Evolutionary conservation across 129 eudicot genomes (phyloP).

Genomic region (Silybum marianum): DNA sequence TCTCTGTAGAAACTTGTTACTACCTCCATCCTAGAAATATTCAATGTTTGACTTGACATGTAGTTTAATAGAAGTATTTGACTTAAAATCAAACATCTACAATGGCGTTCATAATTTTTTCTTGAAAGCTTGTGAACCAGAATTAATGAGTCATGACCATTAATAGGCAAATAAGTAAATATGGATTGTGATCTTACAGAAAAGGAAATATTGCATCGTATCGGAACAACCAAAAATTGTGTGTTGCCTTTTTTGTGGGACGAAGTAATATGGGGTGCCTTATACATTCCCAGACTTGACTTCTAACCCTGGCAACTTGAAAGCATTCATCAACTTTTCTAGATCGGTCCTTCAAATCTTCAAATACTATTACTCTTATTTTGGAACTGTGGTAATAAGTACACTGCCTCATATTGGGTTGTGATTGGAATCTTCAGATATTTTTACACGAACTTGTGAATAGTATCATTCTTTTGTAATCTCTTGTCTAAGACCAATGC

Average conservation of each 20-base stretch:
- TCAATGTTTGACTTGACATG: conserved; percentile 2
- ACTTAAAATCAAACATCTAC: not conserved
- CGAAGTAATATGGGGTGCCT: not conserved
- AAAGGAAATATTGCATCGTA: too few species aligned
- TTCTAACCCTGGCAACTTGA: not conserved
- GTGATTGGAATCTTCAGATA: not conserved
- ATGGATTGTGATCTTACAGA: not conserved
- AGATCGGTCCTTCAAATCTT: not conserved
- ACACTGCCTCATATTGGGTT: not conserved
- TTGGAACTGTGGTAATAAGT: not conserved
- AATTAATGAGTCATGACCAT: not conserved
- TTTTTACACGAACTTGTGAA: not conserved
- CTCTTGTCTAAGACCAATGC: not conserved
- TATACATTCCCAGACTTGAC: not conserved
- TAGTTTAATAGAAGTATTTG: not conserved
- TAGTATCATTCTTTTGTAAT: not conserved
- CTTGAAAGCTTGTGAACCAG: not conserved
- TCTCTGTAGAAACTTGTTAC: not conserved
- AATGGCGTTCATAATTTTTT: not conserved
- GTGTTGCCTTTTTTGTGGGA: not conserved
- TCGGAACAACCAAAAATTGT: not conserved
- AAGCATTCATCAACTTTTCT: not conserved
- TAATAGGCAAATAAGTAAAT: not conserved
- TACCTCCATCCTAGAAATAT: not conserved
- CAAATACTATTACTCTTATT: not conserved